Conservation (phyloP, 805 yeast species). For the Candida pini region DNA sequence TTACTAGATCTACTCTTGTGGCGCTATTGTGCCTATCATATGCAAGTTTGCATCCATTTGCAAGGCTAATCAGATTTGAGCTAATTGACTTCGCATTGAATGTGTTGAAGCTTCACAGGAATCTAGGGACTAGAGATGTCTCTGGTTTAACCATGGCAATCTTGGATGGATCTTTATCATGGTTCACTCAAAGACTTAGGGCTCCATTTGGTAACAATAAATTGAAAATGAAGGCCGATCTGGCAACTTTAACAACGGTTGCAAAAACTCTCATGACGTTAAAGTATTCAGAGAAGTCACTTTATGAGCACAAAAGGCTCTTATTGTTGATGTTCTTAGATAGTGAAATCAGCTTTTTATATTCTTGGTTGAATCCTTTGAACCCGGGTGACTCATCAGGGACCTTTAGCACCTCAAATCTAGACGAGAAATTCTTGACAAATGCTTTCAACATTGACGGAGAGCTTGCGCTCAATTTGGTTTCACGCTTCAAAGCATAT, state of each 20-base stretch:
- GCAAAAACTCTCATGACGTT: constrained; percentile 28
- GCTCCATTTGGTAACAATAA: constrained; percentile 86
- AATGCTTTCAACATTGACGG: constrained; percentile 67
- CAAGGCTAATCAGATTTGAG: constrained; percentile 72
- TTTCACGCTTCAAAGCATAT: constrained; percentile 45
- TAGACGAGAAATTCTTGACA: constrained; percentile 38
- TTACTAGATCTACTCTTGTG: constrained; percentile 52
- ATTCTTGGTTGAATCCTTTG: constrained; percentile 73
- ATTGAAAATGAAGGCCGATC: constrained; percentile 65
- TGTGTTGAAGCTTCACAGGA: constrained; percentile 50
- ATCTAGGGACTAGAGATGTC: constrained; percentile 41
- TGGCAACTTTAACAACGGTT: constrained; percentile 50
- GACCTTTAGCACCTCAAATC: constrained; percentile 27
- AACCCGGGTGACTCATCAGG: constrained; percentile 37
- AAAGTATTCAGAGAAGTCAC: constrained; percentile 15
- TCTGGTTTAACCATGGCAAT: constrained; percentile 44
- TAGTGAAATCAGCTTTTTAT: constrained; percentile 66
- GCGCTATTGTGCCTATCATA: constrained; percentile 45
- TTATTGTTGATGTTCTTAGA: constrained; percentile 60
- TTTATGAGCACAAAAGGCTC: constrained; percentile 43
- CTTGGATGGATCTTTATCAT: constrained; percentile 62
- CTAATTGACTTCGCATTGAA: constrained; percentile 63
- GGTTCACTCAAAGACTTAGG: constrained; percentile 62
- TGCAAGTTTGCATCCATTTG: constrained; percentile 81
- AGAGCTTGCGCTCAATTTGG: constrained; percentile 63